phyloP scores from a whole-genome alignment of 352 stramenopile species.

The Globisporangium parvum region DNA sequence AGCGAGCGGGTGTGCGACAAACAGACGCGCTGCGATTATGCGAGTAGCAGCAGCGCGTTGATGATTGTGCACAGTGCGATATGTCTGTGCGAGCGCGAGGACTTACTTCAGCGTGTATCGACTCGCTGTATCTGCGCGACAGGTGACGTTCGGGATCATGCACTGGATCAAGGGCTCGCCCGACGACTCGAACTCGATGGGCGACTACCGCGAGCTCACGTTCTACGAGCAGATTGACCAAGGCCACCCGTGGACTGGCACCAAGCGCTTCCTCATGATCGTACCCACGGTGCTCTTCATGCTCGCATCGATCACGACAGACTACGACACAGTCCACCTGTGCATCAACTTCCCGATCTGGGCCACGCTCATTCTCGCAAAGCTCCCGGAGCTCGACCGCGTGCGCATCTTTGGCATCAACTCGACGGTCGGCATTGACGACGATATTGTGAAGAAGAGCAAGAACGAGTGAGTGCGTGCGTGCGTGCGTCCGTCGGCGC shows the following conservation, averaged over 20 bases:
- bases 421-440: slow-evolving; percentile 93
- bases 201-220: slow-evolving; percentile 92
- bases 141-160: slow-evolving; percentile 92
- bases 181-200: slow-evolving; percentile 87
- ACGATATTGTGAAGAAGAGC: slow-evolving; percentile 63
- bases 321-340: slow-evolving; percentile 85
- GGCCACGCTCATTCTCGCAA: slow-evolving; percentile 88
- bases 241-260: slow-evolving; percentile 86
- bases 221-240: slow-evolving; percentile 96
- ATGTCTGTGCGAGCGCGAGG: neutral
- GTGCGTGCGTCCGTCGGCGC: neutral
- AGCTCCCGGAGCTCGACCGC: slow-evolving; percentile 91
- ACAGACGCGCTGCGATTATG: neutral
- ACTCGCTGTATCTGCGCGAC: slow-evolving; percentile 4
- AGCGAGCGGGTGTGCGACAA: neutral
- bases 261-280: slow-evolving; percentile 93
- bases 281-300: slow-evolving; percentile 91
- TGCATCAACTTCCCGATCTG: slow-evolving; percentile 91
- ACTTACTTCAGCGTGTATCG: neutral
- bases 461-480: slow-evolving; percentile 37
- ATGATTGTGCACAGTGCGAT: neutral
- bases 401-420: slow-evolving; percentile 96
- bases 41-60: neutral
- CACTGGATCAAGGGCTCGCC: slow-evolving; percentile 95
- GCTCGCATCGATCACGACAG: slow-evolving; percentile 75